Base-by-base conservation (phyloP, 2,329 filamentous ascomycete species). In the Aspergillus luchuensis region DNA sequence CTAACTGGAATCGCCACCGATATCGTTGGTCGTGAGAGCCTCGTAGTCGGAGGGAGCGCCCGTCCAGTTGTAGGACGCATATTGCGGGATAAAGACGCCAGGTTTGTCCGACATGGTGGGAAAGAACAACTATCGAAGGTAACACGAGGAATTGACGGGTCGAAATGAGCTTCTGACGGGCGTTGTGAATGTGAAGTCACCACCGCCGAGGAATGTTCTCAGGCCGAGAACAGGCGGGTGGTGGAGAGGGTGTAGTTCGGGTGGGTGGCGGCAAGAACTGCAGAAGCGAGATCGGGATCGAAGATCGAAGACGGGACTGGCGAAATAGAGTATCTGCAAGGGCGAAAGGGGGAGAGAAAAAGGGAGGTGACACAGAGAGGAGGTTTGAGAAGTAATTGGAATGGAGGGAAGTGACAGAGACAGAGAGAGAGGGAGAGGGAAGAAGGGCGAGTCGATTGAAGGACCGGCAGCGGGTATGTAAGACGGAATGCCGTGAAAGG, bases 1-100 rank as follows among this genome's bases (percentile, higher is more conserved):
- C 90, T 74, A 85, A 94, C 91, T 84, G 67, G 91, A 91, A 81
- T 96, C 85, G 74, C 91, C 91, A 69, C 91, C 91, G 59, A 85
- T 82, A 63, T 84, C 82, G 39, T 79, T 65, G 72, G 91, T 80
- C 52, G 85, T 85, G 10, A 77, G 59, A 7, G 76, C 67, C 8
- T 69, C 66, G 60, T 75, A 81, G 66, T 81, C 73, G 30, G 79
- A 66, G 19, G 79, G 79, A 50, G 78, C 76, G 41, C 79, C 79
- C 10, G 77, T 76, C 79, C 79, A 81, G 71, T 80, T 79, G 73
- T 81, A 81, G 21, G 79, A 81, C 21, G 79, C 79, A 71, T 81
- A 81, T 51, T 78, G 72, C 21, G 79, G 79, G 57, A 67, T 63
- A 62, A 71, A 78, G 15, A 71, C 69, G 59, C 67, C 64, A 53